Conservation (phyloP, 305 asterid genomes). For the Fraxinus greggii region DNA sequence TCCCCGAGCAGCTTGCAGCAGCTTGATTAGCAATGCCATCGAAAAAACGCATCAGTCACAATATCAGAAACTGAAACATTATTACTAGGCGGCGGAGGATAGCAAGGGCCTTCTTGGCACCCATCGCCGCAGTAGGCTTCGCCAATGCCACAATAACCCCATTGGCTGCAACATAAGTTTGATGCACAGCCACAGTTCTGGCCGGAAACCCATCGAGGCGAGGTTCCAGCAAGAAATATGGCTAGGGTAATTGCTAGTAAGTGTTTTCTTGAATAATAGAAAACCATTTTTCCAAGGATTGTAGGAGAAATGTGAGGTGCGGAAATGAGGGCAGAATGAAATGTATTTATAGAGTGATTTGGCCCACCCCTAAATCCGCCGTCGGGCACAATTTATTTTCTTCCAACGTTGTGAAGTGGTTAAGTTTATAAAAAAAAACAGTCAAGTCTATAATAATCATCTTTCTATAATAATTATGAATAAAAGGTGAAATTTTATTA, state of each 20-base stretch:
- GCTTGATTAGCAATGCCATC: constrained; percentile 38
- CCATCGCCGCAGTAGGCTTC: constrained; percentile 29
- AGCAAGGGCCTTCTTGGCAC: constrained; percentile 35
- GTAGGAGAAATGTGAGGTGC: not conserved
- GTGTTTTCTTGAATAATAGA: not conserved
- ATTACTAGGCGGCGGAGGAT: not conserved
- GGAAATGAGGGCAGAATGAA: no score
- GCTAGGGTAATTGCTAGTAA: constrained; percentile 19
- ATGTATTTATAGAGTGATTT: not conserved
- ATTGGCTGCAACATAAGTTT: constrained; percentile 37
- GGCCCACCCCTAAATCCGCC: no score
- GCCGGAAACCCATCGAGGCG: constrained; percentile 24
- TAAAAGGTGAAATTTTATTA: no score
- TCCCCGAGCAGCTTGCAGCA: constrained; percentile 36
- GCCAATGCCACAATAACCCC: constrained; percentile 34
- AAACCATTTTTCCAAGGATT: not conserved
- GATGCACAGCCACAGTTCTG: constrained; percentile 39
- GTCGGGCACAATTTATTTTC: no score
- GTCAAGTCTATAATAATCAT: no score
- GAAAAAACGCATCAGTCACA: constrained; percentile 40
- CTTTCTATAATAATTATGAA: no score
- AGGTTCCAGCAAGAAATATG: constrained; percentile 25
- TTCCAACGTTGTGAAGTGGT: no score
- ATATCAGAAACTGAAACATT: constrained; percentile 32
- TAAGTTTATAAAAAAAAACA: no score